These are phyloP conservation scores for Suillus weaverae DNA, from an alignment of 768 basidiomycete species.

Conservation along the genomic window DNA sequence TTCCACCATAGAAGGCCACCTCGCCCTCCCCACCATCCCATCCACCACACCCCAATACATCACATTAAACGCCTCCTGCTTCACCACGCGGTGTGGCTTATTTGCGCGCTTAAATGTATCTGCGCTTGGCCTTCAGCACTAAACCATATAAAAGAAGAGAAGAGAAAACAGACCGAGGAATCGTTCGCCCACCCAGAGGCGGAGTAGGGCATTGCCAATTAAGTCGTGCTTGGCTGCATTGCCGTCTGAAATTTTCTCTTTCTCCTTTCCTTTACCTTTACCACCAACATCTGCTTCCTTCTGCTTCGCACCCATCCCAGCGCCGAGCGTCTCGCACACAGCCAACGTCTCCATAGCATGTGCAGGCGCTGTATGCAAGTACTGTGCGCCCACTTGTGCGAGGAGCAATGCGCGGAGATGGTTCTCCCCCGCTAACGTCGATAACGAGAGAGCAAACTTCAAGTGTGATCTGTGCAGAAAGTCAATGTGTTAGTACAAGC, in stretches of 20 bases:
- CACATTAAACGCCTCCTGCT: constrained; percentile 48
- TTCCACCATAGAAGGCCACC: neutral
- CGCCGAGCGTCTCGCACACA: constrained; percentile 69
- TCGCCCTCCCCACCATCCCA: constrained; percentile 13
- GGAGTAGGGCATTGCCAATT: constrained; percentile 63
- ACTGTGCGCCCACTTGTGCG: constrained; percentile 67
- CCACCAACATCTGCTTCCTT: constrained; percentile 28
- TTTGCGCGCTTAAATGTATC: constrained; percentile 61
- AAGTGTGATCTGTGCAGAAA: constrained; percentile 37
- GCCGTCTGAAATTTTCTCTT: constrained; percentile 3
- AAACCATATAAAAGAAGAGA: neutral
- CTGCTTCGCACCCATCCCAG: constrained; percentile 55
- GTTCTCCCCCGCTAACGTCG: constrained; percentile 65
- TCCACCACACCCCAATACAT: constrained; percentile 24
- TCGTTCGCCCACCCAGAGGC: constrained; percentile 73
- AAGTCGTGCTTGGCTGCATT: constrained; percentile 21
- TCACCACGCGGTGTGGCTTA: constrained; percentile 45
- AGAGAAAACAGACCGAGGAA: constrained; percentile 51
- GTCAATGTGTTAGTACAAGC: constrained; percentile 10
- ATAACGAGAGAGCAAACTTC: constrained; percentile 57
- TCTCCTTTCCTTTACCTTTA: constrained; percentile 7
- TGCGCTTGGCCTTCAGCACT: constrained; percentile 20
- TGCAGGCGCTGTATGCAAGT: constrained; percentile 66
- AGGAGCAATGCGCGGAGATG: constrained; percentile 70
- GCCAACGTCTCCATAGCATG: constrained; percentile 66